Evolutionary conservation across 176 grass and related monocot genomes (phyloP).

Genomic region (Chloris gayana): DNA sequence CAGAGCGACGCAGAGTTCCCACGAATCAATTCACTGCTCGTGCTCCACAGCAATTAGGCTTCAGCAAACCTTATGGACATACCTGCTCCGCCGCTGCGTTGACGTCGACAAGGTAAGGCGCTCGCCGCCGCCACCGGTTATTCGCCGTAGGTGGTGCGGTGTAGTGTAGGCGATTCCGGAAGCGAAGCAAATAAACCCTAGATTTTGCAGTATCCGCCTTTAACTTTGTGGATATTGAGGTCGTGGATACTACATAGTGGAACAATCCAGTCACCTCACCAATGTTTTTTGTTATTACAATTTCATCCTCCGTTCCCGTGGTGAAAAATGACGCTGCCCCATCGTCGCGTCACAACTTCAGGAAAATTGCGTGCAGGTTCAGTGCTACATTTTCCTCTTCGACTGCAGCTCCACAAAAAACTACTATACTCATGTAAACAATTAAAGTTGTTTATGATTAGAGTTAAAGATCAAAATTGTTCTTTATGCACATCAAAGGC

Average conservation of each 20-base stretch:
- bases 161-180: slow-evolving; percentile 5
- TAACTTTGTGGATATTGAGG: neutral
- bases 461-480: no score
- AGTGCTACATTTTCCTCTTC: no score
- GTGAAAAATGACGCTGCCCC: no score
- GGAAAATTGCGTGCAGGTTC: no score
- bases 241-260: no score
- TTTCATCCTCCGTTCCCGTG: neutral
- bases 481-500: no score
- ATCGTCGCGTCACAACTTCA: no score
- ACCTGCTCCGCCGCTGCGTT: slow-evolving; percentile 10
- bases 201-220: slow-evolving; percentile 23
- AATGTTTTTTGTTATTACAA: neutral
- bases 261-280: neutral
- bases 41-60: neutral
- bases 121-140: slow-evolving; percentile 10
- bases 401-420: no score
- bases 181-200: slow-evolving; percentile 29
- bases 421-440: no score
- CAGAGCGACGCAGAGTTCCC: neutral
- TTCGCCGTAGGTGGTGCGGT: neutral
- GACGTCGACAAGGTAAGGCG: neutral
- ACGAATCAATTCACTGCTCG: neutral
- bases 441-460: no score
- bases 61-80: neutral